Evolutionary conservation across 2,329 filamentous ascomycete genomes (phyloP).

Genomic region (Aureobasidium sp.): DNA sequence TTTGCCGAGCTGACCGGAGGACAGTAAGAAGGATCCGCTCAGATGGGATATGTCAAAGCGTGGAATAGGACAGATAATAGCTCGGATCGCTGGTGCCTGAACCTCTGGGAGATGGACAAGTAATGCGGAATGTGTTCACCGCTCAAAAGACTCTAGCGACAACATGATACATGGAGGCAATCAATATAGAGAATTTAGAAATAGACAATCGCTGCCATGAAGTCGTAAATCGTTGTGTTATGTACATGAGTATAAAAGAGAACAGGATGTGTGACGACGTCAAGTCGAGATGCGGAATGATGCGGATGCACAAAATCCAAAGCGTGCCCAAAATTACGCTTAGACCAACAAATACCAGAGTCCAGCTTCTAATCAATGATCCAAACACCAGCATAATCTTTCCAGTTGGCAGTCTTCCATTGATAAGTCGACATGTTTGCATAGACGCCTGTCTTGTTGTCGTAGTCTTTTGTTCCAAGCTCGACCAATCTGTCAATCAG

Average conservation of each 20-base stretch:
- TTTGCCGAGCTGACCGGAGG: not conserved
- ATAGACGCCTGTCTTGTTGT: conserved; percentile 21
- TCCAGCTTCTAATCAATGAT: conserved; percentile 7
- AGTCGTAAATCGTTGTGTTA: conserved; percentile 1
- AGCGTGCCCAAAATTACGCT: conserved; percentile 2
- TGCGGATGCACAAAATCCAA: not conserved
- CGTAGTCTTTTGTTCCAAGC: conserved; percentile 33
- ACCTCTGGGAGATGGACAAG: not conserved
- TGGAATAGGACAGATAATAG: not conserved
- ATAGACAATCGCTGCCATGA: not conserved
- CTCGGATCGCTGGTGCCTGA: not conserved
- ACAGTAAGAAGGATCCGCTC: no score
- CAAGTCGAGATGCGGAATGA: not conserved
- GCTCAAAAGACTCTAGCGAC: no score
- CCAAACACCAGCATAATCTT: conserved; percentile 20
- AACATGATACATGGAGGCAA: not conserved
- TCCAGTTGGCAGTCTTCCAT: conserved; percentile 19
- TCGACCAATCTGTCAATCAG: conserved; percentile 33
- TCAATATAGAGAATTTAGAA: no score
- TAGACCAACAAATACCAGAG: not conserved
- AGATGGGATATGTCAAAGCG: not conserved
- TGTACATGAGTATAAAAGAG: not conserved
- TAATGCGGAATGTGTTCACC: no score
- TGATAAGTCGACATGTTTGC: conserved; percentile 15
- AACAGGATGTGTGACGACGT: not conserved